Percentiles rank a stretch among this genome's conserved stretches.
These are phyloP conservation scores for Arachis monticola DNA, from an alignment of 331 rosid genomes.

Conservation along the genomic window DNA sequence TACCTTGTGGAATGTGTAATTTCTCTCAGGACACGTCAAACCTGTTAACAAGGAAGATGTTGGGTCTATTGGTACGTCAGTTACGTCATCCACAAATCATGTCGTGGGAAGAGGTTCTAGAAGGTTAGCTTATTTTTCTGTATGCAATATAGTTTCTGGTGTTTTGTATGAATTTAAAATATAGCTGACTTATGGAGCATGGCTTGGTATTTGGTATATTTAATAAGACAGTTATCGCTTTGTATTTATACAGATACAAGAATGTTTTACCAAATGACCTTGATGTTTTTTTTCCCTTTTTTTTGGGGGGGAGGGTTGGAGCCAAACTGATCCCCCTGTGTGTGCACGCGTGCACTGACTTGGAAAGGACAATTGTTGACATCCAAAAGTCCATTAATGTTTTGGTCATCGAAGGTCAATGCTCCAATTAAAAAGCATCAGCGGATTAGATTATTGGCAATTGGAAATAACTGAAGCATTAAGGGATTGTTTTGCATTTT, in stretches of 20 bases:
- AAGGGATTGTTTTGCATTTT: neutral
- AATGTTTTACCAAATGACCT: slow-evolving; percentile 12
- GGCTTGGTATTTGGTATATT: slow-evolving; percentile 25
- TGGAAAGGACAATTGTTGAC: neutral
- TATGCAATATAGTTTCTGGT: slow-evolving; percentile 28
- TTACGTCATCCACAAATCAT: slow-evolving; percentile 41
- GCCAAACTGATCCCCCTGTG: neutral
- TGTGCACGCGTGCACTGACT: too few species aligned
- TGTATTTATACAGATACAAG: neutral
- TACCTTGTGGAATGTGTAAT: slow-evolving; percentile 50
- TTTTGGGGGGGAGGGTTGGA: neutral
- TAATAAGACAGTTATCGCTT: slow-evolving; percentile 9
- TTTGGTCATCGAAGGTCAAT: slow-evolving; percentile 8
- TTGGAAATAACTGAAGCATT: slow-evolving; percentile 22
- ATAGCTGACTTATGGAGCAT: neutral
- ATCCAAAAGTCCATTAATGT: neutral
- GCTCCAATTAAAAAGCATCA: slow-evolving; percentile 12
- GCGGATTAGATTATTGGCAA: slow-evolving; percentile 4
- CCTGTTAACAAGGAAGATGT: slow-evolving; percentile 46
- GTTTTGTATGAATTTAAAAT: slow-evolving; percentile 26
- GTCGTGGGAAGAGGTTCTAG: slow-evolving; percentile 35
- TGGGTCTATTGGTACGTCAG: slow-evolving; percentile 47
- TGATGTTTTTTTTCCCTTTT: slow-evolving; percentile 2
- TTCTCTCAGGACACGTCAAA: slow-evolving; percentile 59
- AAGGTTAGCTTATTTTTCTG: slow-evolving; percentile 45